Evolutionary conservation across 1,284 basidiomycete genomes (phyloP), one percentile per base, ranked within the genome.

Genomic region (Grifola frondosa): DNA sequence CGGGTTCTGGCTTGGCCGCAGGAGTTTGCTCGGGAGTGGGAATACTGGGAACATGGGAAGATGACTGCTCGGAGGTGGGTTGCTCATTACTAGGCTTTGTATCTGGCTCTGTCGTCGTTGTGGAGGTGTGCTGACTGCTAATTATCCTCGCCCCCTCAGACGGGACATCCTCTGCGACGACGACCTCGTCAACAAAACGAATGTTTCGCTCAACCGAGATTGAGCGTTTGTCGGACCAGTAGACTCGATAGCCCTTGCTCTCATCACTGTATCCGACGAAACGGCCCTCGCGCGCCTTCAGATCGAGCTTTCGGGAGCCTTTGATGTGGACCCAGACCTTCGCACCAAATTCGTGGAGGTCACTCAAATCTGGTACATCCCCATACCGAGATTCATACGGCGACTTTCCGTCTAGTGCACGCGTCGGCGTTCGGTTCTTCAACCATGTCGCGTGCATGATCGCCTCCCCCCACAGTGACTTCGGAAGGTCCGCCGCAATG

Each of bases 401-500:
- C 11, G 40, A 15, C 58, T 16, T 42, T 65, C 59, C 19, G 65
- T 65, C 26, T 1, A 64, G 40, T 1, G 61, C 60, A 1, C 44
- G 40, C 6, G 62, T 64, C 1, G 57, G 50, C 1, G 60, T 50
- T 2, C 57, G 49, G 42, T 69, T 68, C 24, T 57, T 51, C 4
- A 69, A 13, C 60, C 62, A 67, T 7, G 57, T 42, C 11, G 46
- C 49, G 22, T 45, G 42, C 4, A 37, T 17, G 2, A 52, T 28
- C 5, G 48, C 34, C 17, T 47, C 46, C 5, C 34, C 21, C 44
- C 48, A 50, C n/a, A 50, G 39, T 19, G 20, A 26, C n/a, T 30
- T 37, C 12, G 41, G 48, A 12, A 50, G 31, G 6, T 34, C 29
- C 15, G 32, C 48, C 35, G 30, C 58, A 62, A 37, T 59, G 56